Conservation (phyloP, 352 stramenopile species). For the Phytophthora sansomeana region DNA sequence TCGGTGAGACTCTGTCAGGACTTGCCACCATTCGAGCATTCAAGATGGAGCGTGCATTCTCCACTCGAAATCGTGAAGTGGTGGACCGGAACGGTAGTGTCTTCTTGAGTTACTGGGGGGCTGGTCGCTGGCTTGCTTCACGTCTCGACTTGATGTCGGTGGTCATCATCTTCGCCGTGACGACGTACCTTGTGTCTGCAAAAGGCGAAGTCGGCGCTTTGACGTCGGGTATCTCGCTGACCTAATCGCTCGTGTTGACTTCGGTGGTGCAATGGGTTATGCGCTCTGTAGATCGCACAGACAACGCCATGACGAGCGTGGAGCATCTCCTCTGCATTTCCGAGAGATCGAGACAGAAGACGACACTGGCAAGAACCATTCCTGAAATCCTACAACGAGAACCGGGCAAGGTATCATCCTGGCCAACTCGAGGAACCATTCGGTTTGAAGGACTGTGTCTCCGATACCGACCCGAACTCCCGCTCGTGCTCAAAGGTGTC, state of each 20-base stretch:
- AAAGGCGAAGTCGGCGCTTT: constrained; percentile 39
- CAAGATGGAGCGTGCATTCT: constrained; percentile 31
- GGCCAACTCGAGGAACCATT: constrained; percentile 36
- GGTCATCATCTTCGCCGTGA: constrained; percentile 86
- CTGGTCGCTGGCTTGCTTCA: constrained; percentile 94
- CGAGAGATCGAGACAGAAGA: constrained; percentile 29
- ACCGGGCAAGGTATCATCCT: constrained; percentile 3
- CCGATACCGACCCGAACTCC: constrained; percentile 51
- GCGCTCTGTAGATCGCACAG: constrained; percentile 29
- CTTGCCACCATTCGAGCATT: constrained; percentile 91
- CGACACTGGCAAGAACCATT: too few relatives aligned
- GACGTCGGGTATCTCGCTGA: constrained; percentile 46
- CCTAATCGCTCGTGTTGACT: constrained; percentile 56
- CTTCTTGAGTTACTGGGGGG: constrained; percentile 60
- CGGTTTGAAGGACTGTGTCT: constrained; percentile 36
- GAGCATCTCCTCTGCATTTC: constrained; percentile 51
- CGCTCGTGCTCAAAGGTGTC: constrained; percentile 47
- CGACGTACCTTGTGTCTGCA: constrained; percentile 85
- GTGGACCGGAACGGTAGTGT: constrained; percentile 54
- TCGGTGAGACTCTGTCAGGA: constrained; percentile 92
- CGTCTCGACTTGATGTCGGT: constrained; percentile 86
- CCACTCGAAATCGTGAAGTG: neutral
- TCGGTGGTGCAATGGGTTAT: constrained; percentile 53
- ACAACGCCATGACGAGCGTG: constrained; percentile 54
- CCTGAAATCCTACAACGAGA: too few relatives aligned